Percentiles rank a stretch among this genome's conserved stretches.
These are phyloP conservation scores for Epichloe typhina DNA, from an alignment of 2,329 filamentous ascomycete species.

Conservation along the genomic window DNA sequence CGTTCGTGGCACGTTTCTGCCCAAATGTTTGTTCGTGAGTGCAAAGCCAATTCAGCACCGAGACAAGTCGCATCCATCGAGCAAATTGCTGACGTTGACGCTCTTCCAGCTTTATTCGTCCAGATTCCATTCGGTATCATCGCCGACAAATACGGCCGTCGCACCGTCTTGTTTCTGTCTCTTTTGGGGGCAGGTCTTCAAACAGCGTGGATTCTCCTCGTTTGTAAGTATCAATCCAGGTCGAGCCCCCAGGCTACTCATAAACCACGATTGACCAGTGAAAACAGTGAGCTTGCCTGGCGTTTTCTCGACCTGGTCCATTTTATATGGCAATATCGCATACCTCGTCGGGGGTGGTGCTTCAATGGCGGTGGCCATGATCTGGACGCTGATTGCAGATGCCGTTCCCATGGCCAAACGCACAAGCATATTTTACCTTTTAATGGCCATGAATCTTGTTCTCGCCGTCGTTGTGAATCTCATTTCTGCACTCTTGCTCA, in stretches of 20 bases:
- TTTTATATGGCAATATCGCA: constrained; percentile 21
- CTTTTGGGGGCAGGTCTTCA: constrained; percentile 19
- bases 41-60: background rate
- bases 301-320: constrained; percentile 25
- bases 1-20: constrained; percentile 32
- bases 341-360: constrained; percentile 29
- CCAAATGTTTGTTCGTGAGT: constrained; percentile 32
- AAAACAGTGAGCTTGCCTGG: too few species aligned
- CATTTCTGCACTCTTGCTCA: constrained; percentile 26
- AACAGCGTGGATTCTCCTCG: constrained; percentile 16
- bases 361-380: constrained; percentile 27
- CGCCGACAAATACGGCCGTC: constrained; percentile 33
- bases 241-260: constrained; percentile 1
- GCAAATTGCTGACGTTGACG: background rate
- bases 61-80: background rate
- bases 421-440: constrained; percentile 28
- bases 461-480: constrained; percentile 27
- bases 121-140: constrained; percentile 34
- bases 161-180: constrained; percentile 25
- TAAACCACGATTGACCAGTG: too few species aligned
- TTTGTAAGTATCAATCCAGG: constrained; percentile 16
- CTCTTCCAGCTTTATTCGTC: constrained; percentile 23
- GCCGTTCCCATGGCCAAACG: constrained; percentile 24
- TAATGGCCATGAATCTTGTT: constrained; percentile 23
- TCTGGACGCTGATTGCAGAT: constrained; percentile 33